Evolutionary conservation across 805 yeast species (phyloP).

Genomic region (Saturnispora dispora): DNA sequence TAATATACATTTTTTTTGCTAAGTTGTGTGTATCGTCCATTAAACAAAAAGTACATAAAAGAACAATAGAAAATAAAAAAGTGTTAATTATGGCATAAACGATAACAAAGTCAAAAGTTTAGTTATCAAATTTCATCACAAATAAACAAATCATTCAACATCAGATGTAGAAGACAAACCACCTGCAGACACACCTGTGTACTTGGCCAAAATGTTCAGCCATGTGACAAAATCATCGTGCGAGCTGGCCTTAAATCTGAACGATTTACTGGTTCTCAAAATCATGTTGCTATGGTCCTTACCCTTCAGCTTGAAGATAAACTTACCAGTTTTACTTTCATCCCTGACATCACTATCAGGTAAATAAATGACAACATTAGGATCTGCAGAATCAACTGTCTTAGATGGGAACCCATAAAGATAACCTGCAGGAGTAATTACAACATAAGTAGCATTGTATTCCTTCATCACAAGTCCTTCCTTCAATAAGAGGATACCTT

Average conservation of each 20-base stretch:
- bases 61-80: neutral
- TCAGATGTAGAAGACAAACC: neutral
- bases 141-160: neutral
- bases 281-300: constrained; percentile 30
- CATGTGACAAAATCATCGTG: constrained; percentile 37
- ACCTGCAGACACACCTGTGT: neutral
- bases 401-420: constrained; percentile 39
- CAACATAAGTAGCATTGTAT: constrained; percentile 38
- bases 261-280: constrained; percentile 23
- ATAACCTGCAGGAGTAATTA: constrained; percentile 36
- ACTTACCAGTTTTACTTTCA: constrained; percentile 29
- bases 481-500: constrained; percentile 38
- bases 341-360: constrained; percentile 37
- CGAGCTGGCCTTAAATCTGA: constrained; percentile 35
- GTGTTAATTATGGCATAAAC: neutral
- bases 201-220: constrained; percentile 31
- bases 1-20: neutral
- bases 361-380: constrained; percentile 36
- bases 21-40: neutral
- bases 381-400: constrained; percentile 35
- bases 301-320: constrained; percentile 34
- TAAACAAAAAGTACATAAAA: neutral
- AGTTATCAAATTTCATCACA: neutral
- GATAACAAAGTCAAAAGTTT: neutral
- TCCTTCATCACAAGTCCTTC: constrained; percentile 34